Conservation (phyloP, 169 alveolate species). For the Theileria orientalis region DNA sequence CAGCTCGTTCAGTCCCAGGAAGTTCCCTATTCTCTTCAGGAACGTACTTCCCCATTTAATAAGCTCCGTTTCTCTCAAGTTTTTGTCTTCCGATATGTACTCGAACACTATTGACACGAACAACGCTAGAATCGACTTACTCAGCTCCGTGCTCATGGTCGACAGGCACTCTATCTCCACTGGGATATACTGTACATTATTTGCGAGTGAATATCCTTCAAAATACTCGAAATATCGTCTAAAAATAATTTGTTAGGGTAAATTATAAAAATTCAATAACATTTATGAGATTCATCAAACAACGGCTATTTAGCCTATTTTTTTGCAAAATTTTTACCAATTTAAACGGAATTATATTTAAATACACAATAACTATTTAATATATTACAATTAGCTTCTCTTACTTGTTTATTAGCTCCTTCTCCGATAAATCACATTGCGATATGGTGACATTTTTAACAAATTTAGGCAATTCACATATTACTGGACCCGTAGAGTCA, state of each 20-base stretch:
- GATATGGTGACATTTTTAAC: slow-evolving; percentile 18
- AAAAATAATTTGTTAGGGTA: not conserved
- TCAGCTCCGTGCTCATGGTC: slow-evolving; percentile 33
- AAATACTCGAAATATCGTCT: slow-evolving; percentile 58
- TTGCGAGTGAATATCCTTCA: slow-evolving; percentile 54
- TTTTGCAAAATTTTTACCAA: not conserved
- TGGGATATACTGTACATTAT: slow-evolving; percentile 59
- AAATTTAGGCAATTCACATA: not conserved
- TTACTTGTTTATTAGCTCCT: slow-evolving; percentile 44
- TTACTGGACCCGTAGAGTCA: not conserved
- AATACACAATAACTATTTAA: not conserved
- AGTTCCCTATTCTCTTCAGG: slow-evolving; percentile 51
- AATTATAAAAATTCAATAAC: not conserved
- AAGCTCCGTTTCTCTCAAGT: slow-evolving; percentile 17
- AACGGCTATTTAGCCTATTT: not conserved
- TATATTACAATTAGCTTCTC: not conserved
- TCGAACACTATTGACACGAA: slow-evolving; percentile 52
- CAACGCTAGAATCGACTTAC: slow-evolving; percentile 30
- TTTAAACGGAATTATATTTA: not conserved
- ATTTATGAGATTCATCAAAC: not conserved
- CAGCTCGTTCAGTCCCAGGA: slow-evolving; percentile 39
- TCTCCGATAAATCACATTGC: slow-evolving; percentile 32
- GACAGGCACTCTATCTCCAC: slow-evolving; percentile 39
- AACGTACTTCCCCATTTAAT: slow-evolving; percentile 45
- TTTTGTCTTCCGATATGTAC: slow-evolving; percentile 29